These are phyloP conservation scores for Pharnaceum exiguum DNA, from an alignment of 148 eudicot genomes.

Conservation along the genomic window DNA sequence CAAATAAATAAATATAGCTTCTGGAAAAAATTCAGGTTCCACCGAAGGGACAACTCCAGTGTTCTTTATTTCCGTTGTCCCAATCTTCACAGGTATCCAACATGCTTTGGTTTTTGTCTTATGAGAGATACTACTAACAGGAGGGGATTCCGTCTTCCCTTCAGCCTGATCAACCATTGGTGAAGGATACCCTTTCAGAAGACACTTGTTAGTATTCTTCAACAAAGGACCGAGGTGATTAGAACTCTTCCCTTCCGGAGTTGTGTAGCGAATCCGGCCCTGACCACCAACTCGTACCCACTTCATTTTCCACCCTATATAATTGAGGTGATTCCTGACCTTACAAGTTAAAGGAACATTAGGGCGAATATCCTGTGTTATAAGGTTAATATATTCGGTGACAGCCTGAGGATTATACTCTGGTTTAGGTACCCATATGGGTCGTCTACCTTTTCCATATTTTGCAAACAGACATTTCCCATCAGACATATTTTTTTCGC, in stretches of 20 bases:
- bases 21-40: conserved; percentile 48
- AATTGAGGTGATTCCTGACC: conserved; percentile 47
- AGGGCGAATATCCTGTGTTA: no score
- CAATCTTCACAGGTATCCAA: neutral
- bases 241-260: conserved; percentile 43
- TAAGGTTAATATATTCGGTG: conserved; percentile 12
- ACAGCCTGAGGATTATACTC: conserved; percentile 46
- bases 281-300: neutral
- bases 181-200: conserved; percentile 4
- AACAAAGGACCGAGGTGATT: conserved; percentile 32
- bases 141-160: conserved; percentile 6
- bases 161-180: conserved; percentile 11
- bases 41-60: no score
- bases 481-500: neutral
- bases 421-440: conserved; percentile 32
- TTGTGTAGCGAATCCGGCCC: conserved; percentile 32
- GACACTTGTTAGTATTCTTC: neutral
- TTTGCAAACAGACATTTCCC: conserved; percentile 1
- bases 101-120: neutral
- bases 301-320: conserved; percentile 67
- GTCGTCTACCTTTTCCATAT: conserved; percentile 29
- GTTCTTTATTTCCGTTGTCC: neutral
- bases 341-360: neutral
- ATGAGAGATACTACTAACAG: conserved; percentile 4
- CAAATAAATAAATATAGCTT: conserved; percentile 41